These are phyloP conservation scores for Casuarina equisetifolia DNA, from an alignment of 306 rosid genomes.

Conservation along the genomic window DNA sequence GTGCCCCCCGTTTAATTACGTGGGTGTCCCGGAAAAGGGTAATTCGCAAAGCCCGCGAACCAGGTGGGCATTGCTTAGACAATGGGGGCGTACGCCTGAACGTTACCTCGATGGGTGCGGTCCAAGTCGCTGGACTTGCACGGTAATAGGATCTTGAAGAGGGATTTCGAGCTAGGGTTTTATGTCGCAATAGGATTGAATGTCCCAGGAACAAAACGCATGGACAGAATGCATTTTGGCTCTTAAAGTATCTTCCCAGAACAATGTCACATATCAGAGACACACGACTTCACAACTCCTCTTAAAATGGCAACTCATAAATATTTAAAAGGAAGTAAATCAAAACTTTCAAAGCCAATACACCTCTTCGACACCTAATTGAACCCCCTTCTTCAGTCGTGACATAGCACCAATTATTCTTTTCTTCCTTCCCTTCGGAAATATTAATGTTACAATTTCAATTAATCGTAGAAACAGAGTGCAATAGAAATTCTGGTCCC, in stretches of 20 bases:
- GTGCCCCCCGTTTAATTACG: no score
- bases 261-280: no score
- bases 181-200: constrained; percentile 31
- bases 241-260: no score
- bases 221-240: no score
- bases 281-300: no score
- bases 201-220: no score
- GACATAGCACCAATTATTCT: no score
- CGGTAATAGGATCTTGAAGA: constrained; percentile 57
- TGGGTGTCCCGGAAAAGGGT: constrained; percentile 89
- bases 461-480: not conserved
- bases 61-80: constrained; percentile 72
- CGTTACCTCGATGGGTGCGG: constrained; percentile 74
- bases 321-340: no score
- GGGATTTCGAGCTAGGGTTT: constrained; percentile 82
- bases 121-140: constrained; percentile 61
- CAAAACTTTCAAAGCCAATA: no score
- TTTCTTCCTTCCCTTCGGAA: not conserved
- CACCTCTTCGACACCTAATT: no score
- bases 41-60: constrained; percentile 83
- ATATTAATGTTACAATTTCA: not conserved
- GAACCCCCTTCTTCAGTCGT: no score
- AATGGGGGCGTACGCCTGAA: constrained; percentile 68
- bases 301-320: no score
- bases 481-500: constrained; percentile 18